Conservation (phyloP, 441 rosid genomes). For the Adansonia madagascariensis region DNA sequence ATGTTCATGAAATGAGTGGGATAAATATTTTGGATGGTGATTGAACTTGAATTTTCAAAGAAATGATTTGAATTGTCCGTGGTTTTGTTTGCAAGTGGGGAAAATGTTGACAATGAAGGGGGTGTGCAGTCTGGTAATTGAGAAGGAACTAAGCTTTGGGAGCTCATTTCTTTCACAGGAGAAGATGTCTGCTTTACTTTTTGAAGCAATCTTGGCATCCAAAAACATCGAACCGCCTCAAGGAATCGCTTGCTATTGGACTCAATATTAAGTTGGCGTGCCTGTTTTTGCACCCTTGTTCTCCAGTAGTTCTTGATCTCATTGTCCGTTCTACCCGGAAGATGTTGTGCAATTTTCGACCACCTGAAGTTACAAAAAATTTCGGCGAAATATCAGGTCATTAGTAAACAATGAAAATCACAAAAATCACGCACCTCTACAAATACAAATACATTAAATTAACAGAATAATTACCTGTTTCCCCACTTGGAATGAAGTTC, state of each 20-base stretch:
- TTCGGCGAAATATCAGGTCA: neutral
- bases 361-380: conserved; percentile 37
- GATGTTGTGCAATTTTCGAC: conserved; percentile 64
- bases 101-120: conserved; percentile 24
- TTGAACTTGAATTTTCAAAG: conserved; percentile 31
- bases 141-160: conserved; percentile 2
- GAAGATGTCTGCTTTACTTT: conserved; percentile 43
- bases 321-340: conserved; percentile 70
- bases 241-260: conserved; percentile 56
- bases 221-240: conserved; percentile 49
- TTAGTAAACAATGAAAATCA: neutral
- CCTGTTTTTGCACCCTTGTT: conserved; percentile 72
- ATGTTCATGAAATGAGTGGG: conserved; percentile 35
- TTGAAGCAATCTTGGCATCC: conserved; percentile 55
- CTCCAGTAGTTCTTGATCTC: conserved; percentile 75
- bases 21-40: conserved; percentile 20
- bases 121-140: conserved; percentile 13
- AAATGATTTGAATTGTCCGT: conserved; percentile 19
- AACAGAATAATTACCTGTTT: conserved; percentile 43
- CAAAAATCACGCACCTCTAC: neutral
- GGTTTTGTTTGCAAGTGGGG: conserved; percentile 8
- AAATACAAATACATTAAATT: neutral
- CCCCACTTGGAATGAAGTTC: conserved; percentile 76
- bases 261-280: conserved; percentile 60
- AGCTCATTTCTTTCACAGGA: neutral